These are phyloP conservation scores for Cyphellophora europaea DNA, from an alignment of 2,329 filamentous ascomycete genomes.

Conservation along the genomic window DNA sequence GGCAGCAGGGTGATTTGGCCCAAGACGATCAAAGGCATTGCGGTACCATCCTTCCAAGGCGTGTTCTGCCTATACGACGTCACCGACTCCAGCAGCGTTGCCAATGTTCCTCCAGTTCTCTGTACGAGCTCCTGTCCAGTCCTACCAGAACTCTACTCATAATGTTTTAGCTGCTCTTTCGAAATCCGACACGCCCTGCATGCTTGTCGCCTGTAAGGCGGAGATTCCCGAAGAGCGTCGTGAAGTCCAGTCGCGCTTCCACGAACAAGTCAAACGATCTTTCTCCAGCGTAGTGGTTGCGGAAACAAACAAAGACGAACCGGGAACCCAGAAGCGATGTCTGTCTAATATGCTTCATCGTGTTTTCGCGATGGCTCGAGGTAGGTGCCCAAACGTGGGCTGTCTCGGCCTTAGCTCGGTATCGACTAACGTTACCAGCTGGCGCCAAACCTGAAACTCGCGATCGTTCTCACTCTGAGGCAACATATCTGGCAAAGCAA, in stretches of 20 bases:
- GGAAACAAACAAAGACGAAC: constrained; percentile 60
- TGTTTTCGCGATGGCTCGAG: constrained; percentile 57
- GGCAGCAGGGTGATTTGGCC: constrained; percentile 42
- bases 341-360: constrained; percentile 66
- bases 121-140: constrained; percentile 47
- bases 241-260: constrained; percentile 59
- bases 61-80: constrained; percentile 84
- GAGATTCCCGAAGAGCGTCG: constrained; percentile 63
- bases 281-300: constrained; percentile 63
- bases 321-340: constrained; percentile 65
- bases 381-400: constrained; percentile 41
- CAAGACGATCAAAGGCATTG: constrained; percentile 49
- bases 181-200: constrained; percentile 45
- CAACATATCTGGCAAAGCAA: background rate
- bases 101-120: constrained; percentile 63
- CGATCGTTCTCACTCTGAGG: background rate
- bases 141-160: no score
- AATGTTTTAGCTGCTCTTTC: constrained; percentile 17
- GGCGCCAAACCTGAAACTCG: background rate
- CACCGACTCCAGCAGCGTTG: constrained; percentile 64
- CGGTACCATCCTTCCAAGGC: constrained; percentile 69
- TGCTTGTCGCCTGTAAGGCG: constrained; percentile 84
- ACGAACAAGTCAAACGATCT: constrained; percentile 54
- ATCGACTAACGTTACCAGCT: background rate
- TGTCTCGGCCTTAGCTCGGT: background rate